Evolutionary conservation across 2,329 filamentous ascomycete genomes (phyloP), one percentile per base, ranked within the genome.

Genomic region (Cryphonectria carpinicola): DNA sequence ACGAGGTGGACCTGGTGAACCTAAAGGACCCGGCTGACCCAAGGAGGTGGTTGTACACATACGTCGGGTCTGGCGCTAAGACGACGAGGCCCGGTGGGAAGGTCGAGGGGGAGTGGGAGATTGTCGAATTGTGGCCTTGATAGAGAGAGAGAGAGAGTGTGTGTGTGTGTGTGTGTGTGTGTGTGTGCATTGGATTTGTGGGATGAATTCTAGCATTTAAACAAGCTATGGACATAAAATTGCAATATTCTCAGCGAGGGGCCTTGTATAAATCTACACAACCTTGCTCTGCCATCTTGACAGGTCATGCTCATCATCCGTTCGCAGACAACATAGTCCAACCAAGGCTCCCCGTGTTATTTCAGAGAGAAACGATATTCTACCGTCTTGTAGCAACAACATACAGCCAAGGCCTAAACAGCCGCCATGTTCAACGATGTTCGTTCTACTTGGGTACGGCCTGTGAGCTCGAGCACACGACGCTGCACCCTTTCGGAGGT

Each of bases 1-100:
- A 92, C 11, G 89, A 92, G 78, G 90, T 97, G 28, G 94, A 97
- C 78, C 85, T 87, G 76, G 84, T 92, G 22, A 92, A 96, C 78
- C 80, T 97, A 67, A 89, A 87, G 70, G 87, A 93, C 77, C 88
- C 90, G 0, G 85, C 86, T 63, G 87, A 87, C 72, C 84, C 85
- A 17, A 84, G 86, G 73, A 85, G 94, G 76, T 92, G 89, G 84
- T 82, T 88, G 71, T 95, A 94, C 81, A 89, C 85, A 37, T 87
- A 89, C 75, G 83, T 86, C 7, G 81, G 80, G 3, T 72, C 64
- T 4, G 81, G 81, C 43, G 81, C 79, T 62, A 80, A 80, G 43
- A 71, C 77, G 5, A 77, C 68, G 65, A 73, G 76, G 37, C 75
- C 75, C 25, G 79, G 77, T 11, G 78, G 73, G 39, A 80, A 82